Conservation (phyloP, 148 eudicot genomes). For the Fagopyrum tataricum region DNA sequence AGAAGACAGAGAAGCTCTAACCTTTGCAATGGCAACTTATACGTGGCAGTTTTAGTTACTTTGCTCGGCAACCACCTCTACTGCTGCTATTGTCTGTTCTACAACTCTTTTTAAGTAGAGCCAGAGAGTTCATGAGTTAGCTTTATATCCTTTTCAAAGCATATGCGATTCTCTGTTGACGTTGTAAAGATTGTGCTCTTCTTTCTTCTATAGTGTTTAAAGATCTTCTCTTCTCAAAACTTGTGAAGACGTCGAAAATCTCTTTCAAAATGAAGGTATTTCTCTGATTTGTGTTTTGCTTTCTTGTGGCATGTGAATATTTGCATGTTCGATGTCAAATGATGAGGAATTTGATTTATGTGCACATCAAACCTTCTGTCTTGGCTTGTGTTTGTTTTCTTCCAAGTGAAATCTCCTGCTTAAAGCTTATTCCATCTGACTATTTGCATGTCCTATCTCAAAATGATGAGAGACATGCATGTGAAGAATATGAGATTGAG, state of each 20-base stretch:
- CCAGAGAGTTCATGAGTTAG: not conserved
- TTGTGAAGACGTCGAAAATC: not conserved
- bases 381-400: not conserved
- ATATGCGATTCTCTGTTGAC: not conserved
- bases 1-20: conserved; percentile 10
- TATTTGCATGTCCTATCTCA: not conserved
- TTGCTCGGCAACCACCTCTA: not conserved
- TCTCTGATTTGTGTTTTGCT: not conserved
- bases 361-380: not conserved
- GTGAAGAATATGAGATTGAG: not conserved
- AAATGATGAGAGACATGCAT: not conserved
- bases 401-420: not conserved
- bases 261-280: conserved; percentile 5
- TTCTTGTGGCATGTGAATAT: too few species aligned
- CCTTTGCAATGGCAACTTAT: not conserved
- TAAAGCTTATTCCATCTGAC: not conserved
- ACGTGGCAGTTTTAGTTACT: conserved; percentile 5
- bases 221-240: not conserved
- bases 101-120: not conserved
- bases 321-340: not conserved
- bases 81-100: not conserved
- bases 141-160: conserved; percentile 9
- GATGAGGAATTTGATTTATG: too few species aligned
- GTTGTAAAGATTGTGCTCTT: too few species aligned
- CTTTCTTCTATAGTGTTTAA: not conserved